phyloP scores from a whole-genome alignment of 2,329 filamentous ascomycete species.

The Cytospora schulzeri region DNA sequence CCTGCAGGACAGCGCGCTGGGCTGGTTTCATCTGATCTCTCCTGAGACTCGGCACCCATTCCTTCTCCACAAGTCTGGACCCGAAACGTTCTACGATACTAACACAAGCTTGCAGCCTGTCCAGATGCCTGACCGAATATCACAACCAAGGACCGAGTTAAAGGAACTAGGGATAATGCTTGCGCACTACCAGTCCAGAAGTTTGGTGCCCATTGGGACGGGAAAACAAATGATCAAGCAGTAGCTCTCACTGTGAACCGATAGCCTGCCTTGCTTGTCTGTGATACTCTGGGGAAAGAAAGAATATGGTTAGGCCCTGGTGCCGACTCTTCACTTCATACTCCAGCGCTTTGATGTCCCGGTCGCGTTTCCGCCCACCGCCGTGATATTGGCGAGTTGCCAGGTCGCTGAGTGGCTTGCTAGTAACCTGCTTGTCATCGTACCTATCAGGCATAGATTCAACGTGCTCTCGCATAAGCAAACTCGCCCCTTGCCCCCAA shows the following conservation, averaged over 20 bases:
- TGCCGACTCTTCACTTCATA: not conserved
- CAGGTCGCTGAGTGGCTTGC: slow-evolving; percentile 7
- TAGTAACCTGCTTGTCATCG: slow-evolving; percentile 1
- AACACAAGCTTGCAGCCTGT: not conserved
- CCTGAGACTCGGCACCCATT: slow-evolving; percentile 10
- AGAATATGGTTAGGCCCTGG: not conserved
- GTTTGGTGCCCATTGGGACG: not conserved
- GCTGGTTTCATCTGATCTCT: slow-evolving; percentile 27
- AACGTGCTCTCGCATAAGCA: not conserved
- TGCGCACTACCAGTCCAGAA: not conserved
- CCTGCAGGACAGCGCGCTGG: slow-evolving; percentile 24
- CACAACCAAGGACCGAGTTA: not conserved
- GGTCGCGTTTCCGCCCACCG: not conserved
- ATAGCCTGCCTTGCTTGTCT: not conserved
- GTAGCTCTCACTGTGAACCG: slow-evolving; percentile 20
- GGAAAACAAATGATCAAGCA: slow-evolving; percentile 17
- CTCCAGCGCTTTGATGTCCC: not conserved
- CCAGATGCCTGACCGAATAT: not conserved
- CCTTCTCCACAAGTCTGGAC: slow-evolving; percentile 3
- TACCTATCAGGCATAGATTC: not conserved
- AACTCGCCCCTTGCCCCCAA: not conserved
- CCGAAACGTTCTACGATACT: not conserved
- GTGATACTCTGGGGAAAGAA: slow-evolving; percentile 2
- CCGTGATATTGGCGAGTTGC: not conserved
- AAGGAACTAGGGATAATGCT: not conserved